A percentile compares a stretch with the other conserved stretches of the same genome.
These are phyloP conservation scores for Curvularia sp. DNA, from an alignment of 2,329 filamentous ascomycete species.

Conservation along the genomic window DNA sequence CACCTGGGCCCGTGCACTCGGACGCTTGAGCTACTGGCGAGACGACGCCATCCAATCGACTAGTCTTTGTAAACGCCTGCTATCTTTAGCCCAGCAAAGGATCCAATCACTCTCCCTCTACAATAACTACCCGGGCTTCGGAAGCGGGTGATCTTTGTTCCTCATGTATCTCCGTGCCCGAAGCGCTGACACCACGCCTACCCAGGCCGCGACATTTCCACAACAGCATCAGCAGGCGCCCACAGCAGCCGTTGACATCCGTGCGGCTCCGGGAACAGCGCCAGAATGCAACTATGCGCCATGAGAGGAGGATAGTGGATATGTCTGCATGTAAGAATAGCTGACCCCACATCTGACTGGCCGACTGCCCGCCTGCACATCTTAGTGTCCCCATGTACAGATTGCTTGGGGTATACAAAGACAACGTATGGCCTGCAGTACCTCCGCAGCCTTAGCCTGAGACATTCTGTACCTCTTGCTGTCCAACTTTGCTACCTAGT, in stretches of 20 bases:
- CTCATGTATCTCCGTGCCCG: slow-evolving; percentile 21
- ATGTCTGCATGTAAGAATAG: slow-evolving; percentile 39
- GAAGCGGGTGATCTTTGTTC: slow-evolving; percentile 34
- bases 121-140: slow-evolving; percentile 24
- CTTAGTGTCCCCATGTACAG: slow-evolving; percentile 33
- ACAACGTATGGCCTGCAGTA: slow-evolving; percentile 34
- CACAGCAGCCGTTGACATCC: slow-evolving; percentile 21
- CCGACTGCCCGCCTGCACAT: slow-evolving; percentile 27
- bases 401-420: slow-evolving; percentile 43
- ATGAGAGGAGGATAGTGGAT: slow-evolving; percentile 25
- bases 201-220: slow-evolving; percentile 25
- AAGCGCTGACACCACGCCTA: slow-evolving; percentile 40
- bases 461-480: slow-evolving; percentile 30
- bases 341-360: slow-evolving; percentile 36
- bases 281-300: slow-evolving; percentile 29
- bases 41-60: slow-evolving; percentile 28
- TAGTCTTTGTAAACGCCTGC: slow-evolving; percentile 28
- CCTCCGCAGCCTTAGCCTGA: slow-evolving; percentile 29
- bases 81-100: slow-evolving; percentile 23
- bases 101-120: slow-evolving; percentile 31
- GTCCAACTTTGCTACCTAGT: slow-evolving; percentile 21
- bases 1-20: slow-evolving; percentile 18
- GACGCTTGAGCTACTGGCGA: slow-evolving; percentile 21
- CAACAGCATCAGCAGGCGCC: slow-evolving; percentile 44
- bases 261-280: slow-evolving; percentile 35